Evolutionary conservation across 768 basidiomycete genomes (phyloP).

Genomic region (Phlegmacium glaucopus): DNA sequence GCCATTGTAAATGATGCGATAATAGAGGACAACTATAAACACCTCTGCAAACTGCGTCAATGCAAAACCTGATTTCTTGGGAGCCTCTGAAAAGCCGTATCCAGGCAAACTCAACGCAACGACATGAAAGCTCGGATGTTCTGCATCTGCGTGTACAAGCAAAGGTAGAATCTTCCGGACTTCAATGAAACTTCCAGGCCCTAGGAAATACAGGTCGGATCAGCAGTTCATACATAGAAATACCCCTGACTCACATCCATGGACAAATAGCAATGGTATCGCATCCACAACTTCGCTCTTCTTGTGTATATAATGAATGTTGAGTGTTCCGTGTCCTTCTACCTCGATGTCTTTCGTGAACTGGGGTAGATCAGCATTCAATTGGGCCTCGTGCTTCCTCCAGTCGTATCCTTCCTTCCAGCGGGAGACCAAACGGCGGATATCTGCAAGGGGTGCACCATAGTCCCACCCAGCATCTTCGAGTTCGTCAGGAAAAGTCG

Average conservation of each 20-base stretch:
- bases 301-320: constrained; percentile 56
- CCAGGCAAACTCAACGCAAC: constrained; percentile 57
- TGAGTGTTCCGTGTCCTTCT: constrained; percentile 36
- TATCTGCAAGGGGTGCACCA: constrained; percentile 48
- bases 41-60: constrained; percentile 44
- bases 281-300: constrained; percentile 38
- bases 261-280: constrained; percentile 55
- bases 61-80: constrained; percentile 47
- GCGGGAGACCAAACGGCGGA: constrained; percentile 42
- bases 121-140: constrained; percentile 57
- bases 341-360: constrained; percentile 50
- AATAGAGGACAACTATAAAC: constrained; percentile 36
- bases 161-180: constrained; percentile 52
- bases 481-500: constrained; percentile 56
- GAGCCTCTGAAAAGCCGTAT: constrained; percentile 56
- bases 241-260: constrained; percentile 41
- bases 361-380: constrained; percentile 52
- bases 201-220: constrained; percentile 22
- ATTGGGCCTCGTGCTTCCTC: constrained; percentile 44
- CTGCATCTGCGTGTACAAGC: constrained; percentile 36
- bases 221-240: too few species aligned
- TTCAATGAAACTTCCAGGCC: constrained; percentile 61
- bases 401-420: constrained; percentile 60
- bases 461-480: constrained; percentile 49
- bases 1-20: constrained; percentile 49